Conservation (phyloP, 164 flowering plant species). For the Nymphaea thermarum region DNA sequence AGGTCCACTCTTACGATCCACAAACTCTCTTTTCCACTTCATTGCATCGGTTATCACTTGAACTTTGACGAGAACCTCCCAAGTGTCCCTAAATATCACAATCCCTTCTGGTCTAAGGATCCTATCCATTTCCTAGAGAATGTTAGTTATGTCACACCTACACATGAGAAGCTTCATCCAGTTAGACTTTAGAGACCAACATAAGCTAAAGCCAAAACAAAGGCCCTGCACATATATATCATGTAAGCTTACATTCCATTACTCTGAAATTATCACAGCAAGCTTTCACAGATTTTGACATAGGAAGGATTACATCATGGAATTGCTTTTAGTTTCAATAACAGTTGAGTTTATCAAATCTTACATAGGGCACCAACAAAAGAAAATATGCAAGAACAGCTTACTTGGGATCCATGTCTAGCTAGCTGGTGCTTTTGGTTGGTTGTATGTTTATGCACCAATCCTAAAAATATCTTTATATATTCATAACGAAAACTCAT, state of each 20-base stretch:
- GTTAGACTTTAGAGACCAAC: background rate
- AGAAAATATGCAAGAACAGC: no score
- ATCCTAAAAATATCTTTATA: no score
- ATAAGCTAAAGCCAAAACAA: background rate
- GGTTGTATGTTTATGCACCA: no score
- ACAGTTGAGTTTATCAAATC: no score
- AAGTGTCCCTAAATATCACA: conserved; percentile 76
- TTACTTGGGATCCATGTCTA: no score
- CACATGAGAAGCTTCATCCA: conserved; percentile 1
- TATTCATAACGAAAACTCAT: no score
- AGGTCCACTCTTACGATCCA: conserved; percentile 92
- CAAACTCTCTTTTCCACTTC: conserved; percentile 78
- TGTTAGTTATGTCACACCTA: conserved; percentile 82
- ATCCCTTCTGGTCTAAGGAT: conserved; percentile 94
- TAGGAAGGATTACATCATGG: background rate
- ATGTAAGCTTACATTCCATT: background rate
- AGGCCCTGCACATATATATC: background rate
- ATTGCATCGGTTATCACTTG: conserved; percentile 64
- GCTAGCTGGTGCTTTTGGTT: no score
- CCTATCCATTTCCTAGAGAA: conserved; percentile 93
- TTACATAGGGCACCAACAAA: no score
- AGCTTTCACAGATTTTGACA: background rate
- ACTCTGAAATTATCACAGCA: background rate
- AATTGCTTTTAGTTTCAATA: no score
- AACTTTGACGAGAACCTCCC: conserved; percentile 77